Conservation (phyloP, 257 asterid species). For the Marsdenia floribunda region DNA sequence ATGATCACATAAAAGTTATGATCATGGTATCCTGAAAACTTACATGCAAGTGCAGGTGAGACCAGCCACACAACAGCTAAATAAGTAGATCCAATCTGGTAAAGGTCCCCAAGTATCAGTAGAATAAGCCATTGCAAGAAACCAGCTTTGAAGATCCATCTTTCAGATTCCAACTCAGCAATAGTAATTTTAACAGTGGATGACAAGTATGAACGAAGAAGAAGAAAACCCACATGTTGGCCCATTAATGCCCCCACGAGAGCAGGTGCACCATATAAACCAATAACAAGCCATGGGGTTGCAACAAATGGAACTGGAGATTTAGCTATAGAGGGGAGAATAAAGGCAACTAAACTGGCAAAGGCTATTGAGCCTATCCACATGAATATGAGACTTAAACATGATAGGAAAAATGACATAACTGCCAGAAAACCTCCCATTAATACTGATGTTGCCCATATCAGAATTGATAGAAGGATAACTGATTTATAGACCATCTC, state of each 20-base stretch:
- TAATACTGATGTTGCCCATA: conserved; percentile 60
- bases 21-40: conserved; percentile 32
- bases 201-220: conserved; percentile 51
- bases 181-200: conserved; percentile 33
- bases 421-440: conserved; percentile 78
- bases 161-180: conserved; percentile 90
- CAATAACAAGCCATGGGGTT: conserved; percentile 70
- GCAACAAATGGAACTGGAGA: conserved; percentile 79
- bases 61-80: conserved; percentile 81
- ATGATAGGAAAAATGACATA: conserved; percentile 51
- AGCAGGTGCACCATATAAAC: conserved; percentile 87
- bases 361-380: conserved; percentile 68
- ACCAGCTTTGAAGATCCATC: conserved; percentile 92
- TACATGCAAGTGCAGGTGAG: conserved; percentile 94
- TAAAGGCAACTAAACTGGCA: conserved; percentile 46
- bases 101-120: conserved; percentile 59
- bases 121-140: conserved; percentile 75
- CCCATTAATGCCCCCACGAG: conserved; percentile 84
- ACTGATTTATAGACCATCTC: conserved; percentile 73
- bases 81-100: conserved; percentile 66
- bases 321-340: conserved; percentile 62
- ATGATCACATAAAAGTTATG: conserved; percentile 2
- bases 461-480: conserved; percentile 67
- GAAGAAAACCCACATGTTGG: conserved; percentile 64
- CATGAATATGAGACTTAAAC: conserved; percentile 62